Conservation (phyloP, 2,329 filamentous ascomycete species). For the Calonectria pseudoreteaudii region DNA sequence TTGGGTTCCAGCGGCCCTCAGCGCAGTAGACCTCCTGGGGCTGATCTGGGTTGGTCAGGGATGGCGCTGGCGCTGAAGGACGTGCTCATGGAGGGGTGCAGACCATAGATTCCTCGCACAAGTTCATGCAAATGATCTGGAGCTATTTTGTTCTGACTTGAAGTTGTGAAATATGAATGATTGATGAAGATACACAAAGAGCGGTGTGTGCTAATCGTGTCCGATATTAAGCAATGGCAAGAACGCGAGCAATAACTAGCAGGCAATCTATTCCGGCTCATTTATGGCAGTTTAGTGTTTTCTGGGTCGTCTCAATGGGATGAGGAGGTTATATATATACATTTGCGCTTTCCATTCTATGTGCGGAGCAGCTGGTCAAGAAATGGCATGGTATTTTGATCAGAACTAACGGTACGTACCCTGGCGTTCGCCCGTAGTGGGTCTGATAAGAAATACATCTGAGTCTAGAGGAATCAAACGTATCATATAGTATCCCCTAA, state of each 20-base stretch:
- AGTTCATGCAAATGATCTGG: neutral
- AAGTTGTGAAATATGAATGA: neutral
- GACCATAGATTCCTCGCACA: neutral
- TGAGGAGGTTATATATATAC: neutral
- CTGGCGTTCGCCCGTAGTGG: neutral
- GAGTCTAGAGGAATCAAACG: fast-evolving
- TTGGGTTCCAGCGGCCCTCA: neutral
- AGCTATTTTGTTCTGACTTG: neutral
- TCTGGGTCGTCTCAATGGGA: neutral
- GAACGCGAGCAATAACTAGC: neutral
- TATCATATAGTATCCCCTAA: constrained; percentile 8
- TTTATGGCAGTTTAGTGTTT: neutral
- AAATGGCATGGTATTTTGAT: neutral
- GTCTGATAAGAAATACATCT: neutral
- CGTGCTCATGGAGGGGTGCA: neutral
- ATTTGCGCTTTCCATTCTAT: neutral
- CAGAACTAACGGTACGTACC: neutral
- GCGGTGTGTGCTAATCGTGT: neutral
- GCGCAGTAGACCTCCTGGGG: neutral
- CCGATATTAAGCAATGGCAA: neutral
- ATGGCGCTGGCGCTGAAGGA: neutral
- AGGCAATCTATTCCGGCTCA: neutral
- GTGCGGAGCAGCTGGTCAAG: neutral
- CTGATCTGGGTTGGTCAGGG: neutral
- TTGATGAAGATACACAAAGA: neutral